Evolutionary conservation across 148 eudicot genomes (phyloP), one percentile per base, ranked within the genome.

Genomic region (Chenopodium album): DNA sequence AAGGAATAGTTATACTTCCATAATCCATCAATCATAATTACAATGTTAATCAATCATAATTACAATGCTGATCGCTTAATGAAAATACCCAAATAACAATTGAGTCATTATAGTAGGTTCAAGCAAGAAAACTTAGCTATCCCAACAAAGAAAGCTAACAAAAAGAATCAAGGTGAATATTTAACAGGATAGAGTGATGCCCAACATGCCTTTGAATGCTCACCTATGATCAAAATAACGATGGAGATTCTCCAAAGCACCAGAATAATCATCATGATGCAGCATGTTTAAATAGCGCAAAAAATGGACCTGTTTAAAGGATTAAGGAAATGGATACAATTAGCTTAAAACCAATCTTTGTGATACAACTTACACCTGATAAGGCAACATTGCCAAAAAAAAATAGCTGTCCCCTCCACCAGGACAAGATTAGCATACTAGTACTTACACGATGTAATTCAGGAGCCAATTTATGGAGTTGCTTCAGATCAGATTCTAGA

Each of bases 191-290:
- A 29, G 48, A 20, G 59, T 19, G 13, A 41, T 72, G 69, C 72
- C 50, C 5, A 28, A 48, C 56, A 26, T 64, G 28, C 26, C 34
- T 22, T 29, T 37, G n/a, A 29, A 29, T 46, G 44, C 75, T 88
- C 83, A 95, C 98, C 99, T 94, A 84, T 94, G 90, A 89, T 96
- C 99, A 91, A 96, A 96, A 88, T 96, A 96, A n/a, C 97, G 97
- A 82, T 92, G 97, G 71, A 96, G 95, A 89, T 94, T 96, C 85
- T 96, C 99, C 88, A 94, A 85, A 86, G 99, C 95, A 74, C 89
- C 92, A 68, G 95, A 90, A 86, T 92, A 94, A 87, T 96, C 98
- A 67, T 92, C 94, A 79, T 96, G 99, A 90, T 92, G 87, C 60
- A 94, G 95, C 87, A 89, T 90, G 88, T 94, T 94, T 86, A 94